phyloP scores from a whole-genome alignment of 2,329 filamentous ascomycete species.

The Ophiostoma himal-ulmi region DNA sequence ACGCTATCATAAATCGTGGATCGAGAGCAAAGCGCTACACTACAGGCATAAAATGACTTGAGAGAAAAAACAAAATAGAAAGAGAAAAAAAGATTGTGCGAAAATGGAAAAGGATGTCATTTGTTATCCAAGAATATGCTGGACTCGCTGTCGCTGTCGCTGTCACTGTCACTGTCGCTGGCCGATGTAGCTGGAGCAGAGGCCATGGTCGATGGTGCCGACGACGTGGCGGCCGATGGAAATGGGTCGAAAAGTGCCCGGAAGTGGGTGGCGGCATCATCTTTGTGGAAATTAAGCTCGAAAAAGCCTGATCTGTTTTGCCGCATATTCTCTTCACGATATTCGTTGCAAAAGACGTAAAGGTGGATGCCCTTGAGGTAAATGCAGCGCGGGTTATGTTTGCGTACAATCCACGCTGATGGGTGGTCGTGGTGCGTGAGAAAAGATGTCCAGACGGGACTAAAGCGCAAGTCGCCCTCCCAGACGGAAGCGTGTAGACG shows the following conservation, averaged over 20 bases:
- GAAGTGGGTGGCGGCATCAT: constrained; percentile 39
- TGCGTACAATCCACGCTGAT: constrained; percentile 45
- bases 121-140: neutral
- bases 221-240: neutral
- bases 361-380: constrained; percentile 50
- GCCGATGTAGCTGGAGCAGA: neutral
- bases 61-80: neutral
- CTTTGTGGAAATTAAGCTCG: constrained; percentile 45
- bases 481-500: constrained; percentile 53
- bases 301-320: constrained; percentile 44
- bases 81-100: neutral
- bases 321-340: constrained; percentile 48
- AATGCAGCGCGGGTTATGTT: constrained; percentile 41
- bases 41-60: neutral
- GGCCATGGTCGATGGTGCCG: neutral
- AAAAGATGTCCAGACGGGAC: constrained; percentile 61
- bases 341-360: constrained; percentile 55
- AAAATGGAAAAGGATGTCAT: neutral
- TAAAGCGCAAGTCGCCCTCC: constrained; percentile 48
- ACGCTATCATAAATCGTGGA: constrained; percentile 8
- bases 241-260: constrained; percentile 37
- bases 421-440: constrained; percentile 40
- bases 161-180: neutral
- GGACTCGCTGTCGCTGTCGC: neutral
- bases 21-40: neutral